Percentiles rank a stretch among this genome's conserved stretches.
phyloP scores from a whole-genome alignment of 805 yeast species.

The Kluyveromyces wickerhamii region DNA sequence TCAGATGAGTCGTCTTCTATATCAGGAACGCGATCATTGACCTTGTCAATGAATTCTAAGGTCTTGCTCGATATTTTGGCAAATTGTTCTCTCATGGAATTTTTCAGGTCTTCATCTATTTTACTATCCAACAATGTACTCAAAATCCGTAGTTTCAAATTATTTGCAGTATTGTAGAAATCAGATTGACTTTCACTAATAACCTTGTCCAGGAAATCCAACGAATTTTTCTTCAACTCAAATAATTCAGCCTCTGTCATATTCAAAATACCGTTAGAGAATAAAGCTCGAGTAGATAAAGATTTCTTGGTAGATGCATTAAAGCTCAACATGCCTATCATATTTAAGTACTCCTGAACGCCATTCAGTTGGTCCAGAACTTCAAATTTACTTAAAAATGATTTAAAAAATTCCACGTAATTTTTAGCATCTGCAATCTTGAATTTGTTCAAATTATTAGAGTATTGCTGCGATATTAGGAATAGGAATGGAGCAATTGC shows the following conservation, averaged over 20 bases:
- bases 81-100: slow-evolving; percentile 19
- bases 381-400: slow-evolving; percentile 60
- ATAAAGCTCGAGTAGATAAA: slow-evolving; percentile 47
- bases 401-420: slow-evolving; percentile 60
- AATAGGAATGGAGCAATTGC: slow-evolving; percentile 69
- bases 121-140: slow-evolving; percentile 39
- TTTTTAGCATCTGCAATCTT: slow-evolving; percentile 60
- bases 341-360: slow-evolving; percentile 39
- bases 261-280: slow-evolving; percentile 52
- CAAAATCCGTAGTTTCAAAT: slow-evolving; percentile 48
- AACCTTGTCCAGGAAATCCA: slow-evolving; percentile 50
- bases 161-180: slow-evolving; percentile 19
- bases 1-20: slow-evolving; percentile 10
- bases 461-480: slow-evolving; percentile 74
- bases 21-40: slow-evolving; percentile 6
- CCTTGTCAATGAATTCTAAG: slow-evolving; percentile 18
- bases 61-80: slow-evolving; percentile 19
- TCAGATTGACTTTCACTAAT: slow-evolving; percentile 32
- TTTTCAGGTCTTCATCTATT: slow-evolving; percentile 10
- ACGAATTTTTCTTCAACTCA: slow-evolving; percentile 41
- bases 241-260: slow-evolving; percentile 41
- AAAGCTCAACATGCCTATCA: slow-evolving; percentile 35
- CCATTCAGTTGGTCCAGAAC: slow-evolving; percentile 61
- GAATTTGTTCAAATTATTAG: slow-evolving; percentile 43
- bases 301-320: slow-evolving; percentile 35